phyloP scores from a whole-genome alignment of 2,329 filamentous ascomycete species.

The Fusarium guadeloupense region DNA sequence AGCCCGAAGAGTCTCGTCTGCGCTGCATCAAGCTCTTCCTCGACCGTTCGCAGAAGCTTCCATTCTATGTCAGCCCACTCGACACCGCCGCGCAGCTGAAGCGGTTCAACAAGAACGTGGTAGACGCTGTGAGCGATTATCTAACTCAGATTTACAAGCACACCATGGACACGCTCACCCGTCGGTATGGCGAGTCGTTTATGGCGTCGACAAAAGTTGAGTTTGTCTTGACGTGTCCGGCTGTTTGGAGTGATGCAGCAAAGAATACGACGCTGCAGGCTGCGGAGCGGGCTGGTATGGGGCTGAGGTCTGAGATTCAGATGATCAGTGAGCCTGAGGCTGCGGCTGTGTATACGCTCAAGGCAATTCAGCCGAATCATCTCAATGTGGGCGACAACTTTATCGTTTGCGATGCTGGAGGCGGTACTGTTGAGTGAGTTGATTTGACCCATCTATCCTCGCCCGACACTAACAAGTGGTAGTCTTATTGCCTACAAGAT shows the following conservation, averaged over 20 bases:
- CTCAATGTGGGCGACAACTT: conserved; percentile 74
- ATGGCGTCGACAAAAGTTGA: conserved; percentile 80
- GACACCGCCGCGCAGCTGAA: conserved; percentile 82
- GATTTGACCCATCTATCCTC: accelerated
- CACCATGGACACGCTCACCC: conserved; percentile 79
- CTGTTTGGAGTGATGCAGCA: conserved; percentile 86
- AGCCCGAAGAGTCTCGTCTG: conserved; percentile 77
- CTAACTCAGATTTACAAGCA: conserved; percentile 79
- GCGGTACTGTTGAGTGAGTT: conserved; percentile 73
- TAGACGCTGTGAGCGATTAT: conserved; percentile 83
- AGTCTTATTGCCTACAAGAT: conserved; percentile 84
- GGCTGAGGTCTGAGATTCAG: conserved; percentile 73
- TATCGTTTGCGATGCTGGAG: conserved; percentile 70
- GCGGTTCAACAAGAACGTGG: conserved; percentile 77
- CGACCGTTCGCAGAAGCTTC: conserved; percentile 81
- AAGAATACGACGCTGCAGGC: conserved; percentile 84
- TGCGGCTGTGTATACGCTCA: conserved; percentile 81
- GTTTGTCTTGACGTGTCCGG: conserved; percentile 83
- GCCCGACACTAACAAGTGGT: conserved; percentile 26
- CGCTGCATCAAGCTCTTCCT: conserved; percentile 88
- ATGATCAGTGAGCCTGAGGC: conserved; percentile 86
- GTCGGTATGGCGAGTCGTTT: conserved; percentile 80
- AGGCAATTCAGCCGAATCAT: conserved; percentile 80
- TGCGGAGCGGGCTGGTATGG: conserved; percentile 82
- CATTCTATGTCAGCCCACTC: conserved; percentile 80